Evolutionary conservation across 805 yeast species (phyloP).

Genomic region (Pichia californica): DNA sequence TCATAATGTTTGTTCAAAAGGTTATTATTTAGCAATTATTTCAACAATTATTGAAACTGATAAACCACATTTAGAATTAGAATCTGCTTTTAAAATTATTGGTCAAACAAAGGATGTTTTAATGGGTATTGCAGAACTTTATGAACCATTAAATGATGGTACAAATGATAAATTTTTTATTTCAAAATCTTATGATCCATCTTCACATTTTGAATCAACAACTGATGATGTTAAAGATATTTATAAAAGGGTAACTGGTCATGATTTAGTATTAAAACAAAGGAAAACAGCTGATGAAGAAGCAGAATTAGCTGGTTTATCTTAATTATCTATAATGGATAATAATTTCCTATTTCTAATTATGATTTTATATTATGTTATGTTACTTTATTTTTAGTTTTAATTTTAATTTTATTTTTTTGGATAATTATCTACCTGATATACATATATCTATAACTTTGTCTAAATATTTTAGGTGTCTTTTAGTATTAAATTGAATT

Average conservation of each 20-base stretch:
- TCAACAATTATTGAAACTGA: constrained; percentile 94
- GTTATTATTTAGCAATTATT: constrained; percentile 85
- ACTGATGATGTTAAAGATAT: constrained; percentile 96
- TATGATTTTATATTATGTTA: background rate
- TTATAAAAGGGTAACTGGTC: constrained; percentile 86
- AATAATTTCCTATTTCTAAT: background rate
- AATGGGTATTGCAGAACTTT: constrained; percentile 89
- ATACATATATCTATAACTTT: too few species aligned
- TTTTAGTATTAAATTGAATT: too few species aligned
- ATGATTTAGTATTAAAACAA: constrained; percentile 80
- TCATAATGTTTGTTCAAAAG: constrained; percentile 86
- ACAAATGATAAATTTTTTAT: constrained; percentile 68
- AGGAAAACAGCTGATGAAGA: constrained; percentile 65
- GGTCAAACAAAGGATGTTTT: constrained; percentile 77
- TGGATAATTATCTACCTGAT: too few species aligned
- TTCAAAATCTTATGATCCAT: constrained; percentile 86
- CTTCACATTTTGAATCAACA: constrained; percentile 92
- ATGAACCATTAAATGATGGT: constrained; percentile 85
- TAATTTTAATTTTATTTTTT: too few species aligned
- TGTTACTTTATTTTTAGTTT: too few species aligned
- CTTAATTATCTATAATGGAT: too few species aligned
- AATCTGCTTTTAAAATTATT: constrained; percentile 86
- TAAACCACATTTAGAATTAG: constrained; percentile 84
- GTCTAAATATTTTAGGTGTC: too few species aligned
- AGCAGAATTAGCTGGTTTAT: constrained; percentile 36